Conservation (phyloP, 1,284 basidiomycete species). For the Leccinum pachyderme region DNA sequence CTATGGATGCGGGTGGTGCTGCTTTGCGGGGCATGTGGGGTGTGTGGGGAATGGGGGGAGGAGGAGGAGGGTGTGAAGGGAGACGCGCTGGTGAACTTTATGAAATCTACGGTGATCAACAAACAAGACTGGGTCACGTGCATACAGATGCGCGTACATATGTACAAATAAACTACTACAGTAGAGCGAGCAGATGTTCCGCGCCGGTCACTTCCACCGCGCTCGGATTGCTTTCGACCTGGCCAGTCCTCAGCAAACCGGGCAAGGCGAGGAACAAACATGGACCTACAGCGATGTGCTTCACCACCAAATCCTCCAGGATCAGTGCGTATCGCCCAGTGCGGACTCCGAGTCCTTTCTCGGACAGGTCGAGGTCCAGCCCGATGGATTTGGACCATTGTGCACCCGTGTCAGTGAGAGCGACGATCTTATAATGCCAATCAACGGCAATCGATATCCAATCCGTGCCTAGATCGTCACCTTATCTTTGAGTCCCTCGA, state of each 20-base stretch:
- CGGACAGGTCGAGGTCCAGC: conserved; percentile 59
- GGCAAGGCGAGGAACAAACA: background rate
- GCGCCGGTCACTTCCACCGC: conserved; percentile 65
- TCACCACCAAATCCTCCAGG: conserved; percentile 69
- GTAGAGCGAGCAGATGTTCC: conserved; percentile 58
- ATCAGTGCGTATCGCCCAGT: conserved; percentile 71
- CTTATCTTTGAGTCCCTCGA: conserved; percentile 70
- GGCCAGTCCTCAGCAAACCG: conserved; percentile 3
- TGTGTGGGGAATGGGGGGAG: background rate
- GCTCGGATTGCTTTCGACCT: conserved; percentile 47
- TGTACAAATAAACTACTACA: conserved; percentile 39
- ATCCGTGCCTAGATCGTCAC: conserved; percentile 33
- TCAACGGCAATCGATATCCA: background rate
- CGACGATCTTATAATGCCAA: conserved; percentile 47
- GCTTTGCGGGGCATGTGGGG: conserved; percentile 71
- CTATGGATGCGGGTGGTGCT: conserved; percentile 37
- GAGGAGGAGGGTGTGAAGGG: conserved; percentile 8
- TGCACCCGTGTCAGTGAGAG: conserved; percentile 64
- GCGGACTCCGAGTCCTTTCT: conserved; percentile 57
- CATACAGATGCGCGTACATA: conserved; percentile 30
- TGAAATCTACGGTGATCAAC: conserved; percentile 30
- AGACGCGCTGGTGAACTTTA: conserved; percentile 36
- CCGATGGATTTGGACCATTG: conserved; percentile 64
- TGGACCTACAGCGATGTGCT: conserved; percentile 53
- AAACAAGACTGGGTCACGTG: conserved; percentile 37